Percentiles rank a stretch among this genome's conserved stretches.
Conservation (phyloP, 495 filamentous ascomycete species). For the Aspergillus homomorphus region DNA sequence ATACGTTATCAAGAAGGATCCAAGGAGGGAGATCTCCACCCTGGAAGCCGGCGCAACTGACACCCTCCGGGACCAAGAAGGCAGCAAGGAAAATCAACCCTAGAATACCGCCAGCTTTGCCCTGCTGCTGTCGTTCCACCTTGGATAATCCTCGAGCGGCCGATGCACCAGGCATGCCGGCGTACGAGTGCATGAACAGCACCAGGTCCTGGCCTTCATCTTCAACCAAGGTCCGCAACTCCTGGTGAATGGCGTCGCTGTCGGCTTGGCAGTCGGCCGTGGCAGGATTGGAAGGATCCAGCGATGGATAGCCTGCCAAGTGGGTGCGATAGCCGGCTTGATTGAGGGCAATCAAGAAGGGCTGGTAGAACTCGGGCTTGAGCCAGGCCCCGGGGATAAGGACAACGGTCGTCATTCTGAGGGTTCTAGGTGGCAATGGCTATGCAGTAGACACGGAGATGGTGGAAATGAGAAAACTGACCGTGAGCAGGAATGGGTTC, state of each 20-base stretch:
- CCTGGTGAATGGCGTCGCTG: slow-evolving; percentile 15
- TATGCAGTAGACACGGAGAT: too few species aligned
- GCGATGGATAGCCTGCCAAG: slow-evolving; percentile 23
- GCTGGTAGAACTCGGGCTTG: slow-evolving; percentile 20
- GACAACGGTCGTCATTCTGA: slow-evolving; percentile 24
- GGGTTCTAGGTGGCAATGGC: too few species aligned
- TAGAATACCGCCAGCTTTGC: slow-evolving; percentile 26
- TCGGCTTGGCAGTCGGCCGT: slow-evolving; percentile 20
- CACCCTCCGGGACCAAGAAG: slow-evolving; percentile 26
- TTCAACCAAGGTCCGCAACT: slow-evolving; percentile 20
- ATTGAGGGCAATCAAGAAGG: slow-evolving; percentile 20
- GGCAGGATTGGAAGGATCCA: slow-evolving; percentile 18
- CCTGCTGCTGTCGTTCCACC: slow-evolving; percentile 17
- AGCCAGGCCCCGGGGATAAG: slow-evolving; percentile 33
- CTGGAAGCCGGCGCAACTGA: slow-evolving; percentile 26
- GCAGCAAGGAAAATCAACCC: slow-evolving; percentile 31
- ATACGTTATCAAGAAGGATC: slow-evolving; percentile 28
- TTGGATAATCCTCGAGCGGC: slow-evolving; percentile 22
- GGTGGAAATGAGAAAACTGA: too few species aligned
- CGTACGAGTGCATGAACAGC: slow-evolving; percentile 34
- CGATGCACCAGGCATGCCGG: slow-evolving; percentile 27
- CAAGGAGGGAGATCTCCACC: slow-evolving; percentile 26
- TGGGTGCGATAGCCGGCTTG: slow-evolving; percentile 18
- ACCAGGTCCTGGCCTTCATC: slow-evolving; percentile 27
- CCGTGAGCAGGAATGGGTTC: too few species aligned